Evolutionary conservation across 257 asterid genomes (phyloP).

Genomic region (Gardenia jasminoides): DNA sequence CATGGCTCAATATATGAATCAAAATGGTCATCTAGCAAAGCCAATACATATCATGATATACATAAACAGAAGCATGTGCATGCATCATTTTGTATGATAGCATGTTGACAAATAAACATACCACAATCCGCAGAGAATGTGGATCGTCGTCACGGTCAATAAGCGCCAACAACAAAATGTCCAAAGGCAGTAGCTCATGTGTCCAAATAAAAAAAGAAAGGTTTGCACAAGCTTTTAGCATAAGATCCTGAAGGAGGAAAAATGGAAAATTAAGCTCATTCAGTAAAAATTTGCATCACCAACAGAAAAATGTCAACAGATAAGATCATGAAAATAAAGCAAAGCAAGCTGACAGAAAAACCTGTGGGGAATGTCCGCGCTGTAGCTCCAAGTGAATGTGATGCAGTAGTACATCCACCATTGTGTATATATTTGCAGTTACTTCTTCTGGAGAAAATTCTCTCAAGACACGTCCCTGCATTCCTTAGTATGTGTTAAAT

Average conservation of each 20-base stretch:
- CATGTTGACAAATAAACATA: constrained; percentile 35
- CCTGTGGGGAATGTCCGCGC: constrained; percentile 94
- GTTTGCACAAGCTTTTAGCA: constrained; percentile 78
- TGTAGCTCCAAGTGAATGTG: constrained; percentile 82
- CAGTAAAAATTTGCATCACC: not conserved
- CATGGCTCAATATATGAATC: not conserved
- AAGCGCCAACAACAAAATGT: constrained; percentile 86
- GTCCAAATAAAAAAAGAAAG: constrained; percentile 90
- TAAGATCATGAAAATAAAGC: not conserved
- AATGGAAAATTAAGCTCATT: not conserved
- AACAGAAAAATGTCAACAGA: not conserved
- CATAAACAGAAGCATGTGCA: not conserved
- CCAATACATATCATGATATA: not conserved
- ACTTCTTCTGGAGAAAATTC: constrained; percentile 99
- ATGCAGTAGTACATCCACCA: constrained; percentile 94
- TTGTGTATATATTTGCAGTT: constrained; percentile 80
- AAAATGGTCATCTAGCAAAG: not conserved
- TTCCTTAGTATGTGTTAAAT: constrained; percentile 15
- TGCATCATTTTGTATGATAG: not conserved
- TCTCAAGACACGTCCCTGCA: constrained; percentile 83
- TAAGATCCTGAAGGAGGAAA: constrained; percentile 68
- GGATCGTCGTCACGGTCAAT: constrained; percentile 97
- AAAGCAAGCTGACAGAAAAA: constrained; percentile 24
- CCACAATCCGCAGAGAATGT: constrained; percentile 88
- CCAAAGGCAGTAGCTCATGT: constrained; percentile 88